A percentile compares a stretch with the other conserved stretches of the same genome.
These are phyloP conservation scores for Dalbergia cochinchinensis DNA, from an alignment of 306 rosid species.

Conservation along the genomic window DNA sequence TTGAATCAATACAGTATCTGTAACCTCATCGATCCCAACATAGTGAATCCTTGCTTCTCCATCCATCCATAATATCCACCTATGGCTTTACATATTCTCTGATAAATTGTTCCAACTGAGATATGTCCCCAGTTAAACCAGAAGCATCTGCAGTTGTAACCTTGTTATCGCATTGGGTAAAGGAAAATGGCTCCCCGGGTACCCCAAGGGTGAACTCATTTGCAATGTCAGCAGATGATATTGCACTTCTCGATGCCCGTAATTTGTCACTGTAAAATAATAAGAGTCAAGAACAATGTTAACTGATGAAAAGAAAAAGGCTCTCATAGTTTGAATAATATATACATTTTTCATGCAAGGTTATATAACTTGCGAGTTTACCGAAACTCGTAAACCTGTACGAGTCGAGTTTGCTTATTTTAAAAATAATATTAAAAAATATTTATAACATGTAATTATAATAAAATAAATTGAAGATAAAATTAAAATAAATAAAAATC, in stretches of 20 bases:
- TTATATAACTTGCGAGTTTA: too few relatives aligned
- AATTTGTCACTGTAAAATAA: slow-evolving; percentile 67
- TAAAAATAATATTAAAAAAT: too few relatives aligned
- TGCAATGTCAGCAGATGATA: slow-evolving; percentile 75
- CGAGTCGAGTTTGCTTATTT: too few relatives aligned
- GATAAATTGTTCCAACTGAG: slow-evolving; percentile 72
- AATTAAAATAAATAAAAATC: too few relatives aligned
- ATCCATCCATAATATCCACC: slow-evolving; percentile 9
- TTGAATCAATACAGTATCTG: slow-evolving; percentile 23
- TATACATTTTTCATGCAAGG: not conserved
- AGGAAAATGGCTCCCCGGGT: slow-evolving; percentile 69
- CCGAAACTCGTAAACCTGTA: too few relatives aligned
- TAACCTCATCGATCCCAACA: slow-evolving; percentile 28
- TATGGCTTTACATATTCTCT: slow-evolving; percentile 64
- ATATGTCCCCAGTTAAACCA: slow-evolving; percentile 67
- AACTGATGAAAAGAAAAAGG: not conserved
- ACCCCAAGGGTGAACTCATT: slow-evolving; percentile 76
- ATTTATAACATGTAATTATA: too few relatives aligned
- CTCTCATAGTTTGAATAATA: slow-evolving; percentile 6
- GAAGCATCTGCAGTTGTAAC: slow-evolving; percentile 77
- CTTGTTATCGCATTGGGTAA: slow-evolving; percentile 76
- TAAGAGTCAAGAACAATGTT: slow-evolving; percentile 17
- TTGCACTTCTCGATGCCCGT: slow-evolving; percentile 75
- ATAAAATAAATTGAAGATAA: too few relatives aligned
- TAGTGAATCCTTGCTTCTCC: not conserved